These are phyloP conservation scores for Pyricularia sp. DNA, from an alignment of 2,329 filamentous ascomycete species.

Conservation along the genomic window DNA sequence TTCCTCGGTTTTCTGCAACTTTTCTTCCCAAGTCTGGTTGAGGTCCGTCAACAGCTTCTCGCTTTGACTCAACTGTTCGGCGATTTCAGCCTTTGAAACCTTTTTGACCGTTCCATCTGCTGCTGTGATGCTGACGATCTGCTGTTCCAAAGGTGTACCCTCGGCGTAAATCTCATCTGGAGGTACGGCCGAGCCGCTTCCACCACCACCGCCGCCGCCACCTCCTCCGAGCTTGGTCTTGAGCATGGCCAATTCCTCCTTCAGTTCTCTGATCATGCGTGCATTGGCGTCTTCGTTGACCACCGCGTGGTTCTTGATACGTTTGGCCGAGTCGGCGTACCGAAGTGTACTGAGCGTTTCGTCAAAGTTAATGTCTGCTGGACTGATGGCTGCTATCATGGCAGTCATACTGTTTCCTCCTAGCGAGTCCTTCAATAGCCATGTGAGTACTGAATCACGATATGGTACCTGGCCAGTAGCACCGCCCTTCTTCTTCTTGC, in stretches of 20 bases:
- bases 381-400: conserved; percentile 97
- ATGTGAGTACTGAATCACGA: conserved; percentile 72
- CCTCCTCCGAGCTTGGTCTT: conserved; percentile 68
- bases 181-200: conserved; percentile 37
- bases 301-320: conserved; percentile 85
- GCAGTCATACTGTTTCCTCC: conserved; percentile 97
- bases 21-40: conserved; percentile 98
- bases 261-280: conserved; percentile 95
- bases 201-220: conserved; percentile 28
- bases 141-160: conserved; percentile 85
- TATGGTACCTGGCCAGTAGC: conserved; percentile 59
- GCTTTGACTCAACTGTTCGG: conserved; percentile 89
- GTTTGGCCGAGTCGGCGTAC: conserved; percentile 96
- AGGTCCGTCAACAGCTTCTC: conserved; percentile 94
- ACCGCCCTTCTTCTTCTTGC: conserved; percentile 44
- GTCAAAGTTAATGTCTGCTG: conserved; percentile 72
- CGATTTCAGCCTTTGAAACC: conserved; percentile 96
- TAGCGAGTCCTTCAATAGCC: conserved; percentile 91
- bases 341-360: conserved; percentile 93
- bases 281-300: conserved; percentile 99
- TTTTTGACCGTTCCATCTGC: conserved; percentile 82
- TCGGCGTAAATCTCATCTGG: conserved; percentile 82
- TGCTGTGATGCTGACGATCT: conserved; percentile 89
- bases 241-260: conserved; percentile 82
- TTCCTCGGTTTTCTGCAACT: conserved; percentile 79